Percentiles rank a stretch among this genome's conserved stretches.
Evolutionary conservation across 164 flowering plant species (phyloP).

Genomic region (Sextonia rubra): DNA sequence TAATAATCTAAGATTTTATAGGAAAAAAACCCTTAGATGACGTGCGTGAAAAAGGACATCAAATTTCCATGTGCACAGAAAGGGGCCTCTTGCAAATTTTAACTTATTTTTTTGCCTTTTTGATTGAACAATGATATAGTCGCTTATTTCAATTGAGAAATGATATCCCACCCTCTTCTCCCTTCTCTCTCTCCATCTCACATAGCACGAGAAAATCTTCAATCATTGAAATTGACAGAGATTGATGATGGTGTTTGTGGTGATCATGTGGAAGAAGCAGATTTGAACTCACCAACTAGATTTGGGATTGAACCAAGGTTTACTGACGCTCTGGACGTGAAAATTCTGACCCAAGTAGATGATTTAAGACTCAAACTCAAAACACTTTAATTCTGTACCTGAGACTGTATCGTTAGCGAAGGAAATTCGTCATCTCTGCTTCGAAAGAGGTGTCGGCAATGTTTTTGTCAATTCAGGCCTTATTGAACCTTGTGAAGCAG

Average conservation of each 20-base stretch:
- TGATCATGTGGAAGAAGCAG: conserved; percentile 20
- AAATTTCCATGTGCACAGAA: too few relatives aligned
- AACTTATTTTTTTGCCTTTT: too few relatives aligned
- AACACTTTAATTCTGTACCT: conserved; percentile 31
- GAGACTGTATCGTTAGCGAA: conserved; percentile 35
- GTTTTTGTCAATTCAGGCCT: conserved; percentile 34
- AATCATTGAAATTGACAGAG: conserved; percentile 11
- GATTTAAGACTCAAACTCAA: conserved; percentile 34
- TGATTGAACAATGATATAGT: too few relatives aligned
- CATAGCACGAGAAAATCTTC: conserved; percentile 10
- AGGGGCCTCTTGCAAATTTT: too few relatives aligned
- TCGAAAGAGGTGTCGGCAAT: conserved; percentile 17
- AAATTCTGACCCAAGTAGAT: conserved; percentile 30
- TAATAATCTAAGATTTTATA: too few relatives aligned
- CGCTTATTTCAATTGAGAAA: too few relatives aligned
- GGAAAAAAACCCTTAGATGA: too few relatives aligned
- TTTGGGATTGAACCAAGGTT: conserved; percentile 10
- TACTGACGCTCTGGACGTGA: conserved; percentile 24
- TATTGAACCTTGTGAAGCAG: conserved; percentile 69
- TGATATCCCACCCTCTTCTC: too few relatives aligned
- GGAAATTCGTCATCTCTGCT: conserved; percentile 48
- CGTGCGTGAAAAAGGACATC: too few relatives aligned
- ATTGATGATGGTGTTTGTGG: conserved; percentile 10
- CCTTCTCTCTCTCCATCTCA: too few relatives aligned
- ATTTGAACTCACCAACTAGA: conserved; percentile 13